Base-by-base conservation (phyloP, 2,329 filamentous ascomycete species). In the Tolypocladium sp. region DNA sequence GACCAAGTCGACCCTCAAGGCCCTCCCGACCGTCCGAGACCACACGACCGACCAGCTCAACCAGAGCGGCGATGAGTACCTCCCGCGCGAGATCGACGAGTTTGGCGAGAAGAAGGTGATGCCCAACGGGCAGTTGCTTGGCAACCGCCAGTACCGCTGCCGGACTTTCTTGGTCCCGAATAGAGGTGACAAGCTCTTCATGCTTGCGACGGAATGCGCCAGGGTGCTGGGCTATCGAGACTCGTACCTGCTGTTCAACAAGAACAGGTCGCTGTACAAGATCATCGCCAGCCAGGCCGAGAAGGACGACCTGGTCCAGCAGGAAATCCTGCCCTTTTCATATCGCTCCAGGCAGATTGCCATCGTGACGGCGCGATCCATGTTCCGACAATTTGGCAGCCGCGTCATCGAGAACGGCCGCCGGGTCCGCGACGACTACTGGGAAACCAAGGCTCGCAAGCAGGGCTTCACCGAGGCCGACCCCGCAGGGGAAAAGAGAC, bases 401-500 rank as follows among this genome's bases (percentile, higher is more conserved):
- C 85, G 94, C 63, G 89, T 99, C 57, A 94, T 99, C 63, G 86
- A 90, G 41, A 90, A 92, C 68, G 94, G 94, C 40, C 84, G 93
- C 63, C 83, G 94, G 60, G 94, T 99, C 49, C 88, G 94, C 56
- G 94, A 99, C 74, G 94, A 99, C 72, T 99, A 99, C 75, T 99
- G 94, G 94, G 94, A 97, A 74, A 90, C 88, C 69, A 97, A 97
- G 75, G 94, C 94, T 9, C 84, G 90, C 55, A 99, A 97, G 75
- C 94, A 99, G 74, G 94, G 94, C 13, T 99, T 99, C 71, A 99
- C 94, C 1, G 94, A 99, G 72, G 92, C 95, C 63, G 94, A 99
- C 73, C 82, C 92, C 56, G 94, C 94, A 4, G 94, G 94, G 46
- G 94, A 99, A 76, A 97, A 99, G 79, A 83, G 94, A 63, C 94